Base-by-base conservation (phyloP, 306 rosid genomes). In the Citrullus mucosospermus region DNA sequence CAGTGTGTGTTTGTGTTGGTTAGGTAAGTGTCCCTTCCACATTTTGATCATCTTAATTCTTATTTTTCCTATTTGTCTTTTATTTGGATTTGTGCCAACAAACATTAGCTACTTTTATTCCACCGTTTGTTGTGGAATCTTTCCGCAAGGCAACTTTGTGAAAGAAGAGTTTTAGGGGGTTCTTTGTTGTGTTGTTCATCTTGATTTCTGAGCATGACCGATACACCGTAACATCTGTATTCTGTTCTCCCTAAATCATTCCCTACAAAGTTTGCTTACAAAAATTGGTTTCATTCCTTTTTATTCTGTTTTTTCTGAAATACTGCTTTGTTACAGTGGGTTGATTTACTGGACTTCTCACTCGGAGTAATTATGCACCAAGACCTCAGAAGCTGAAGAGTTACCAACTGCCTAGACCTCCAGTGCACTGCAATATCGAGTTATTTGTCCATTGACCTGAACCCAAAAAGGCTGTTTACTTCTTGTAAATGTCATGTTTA, bases 331-430 rank as follows among this genome's bases (percentile, higher is more conserved):
- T 3, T 88, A 77, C 90, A 92, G 99, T 80, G 99, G 99, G 82
- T 91, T 95, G 79, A 73, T 91, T 79, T 92, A 95, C 86, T 95
- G 99, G 99, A 92, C 99, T 81, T 74, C 87, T 82, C 99, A 95
- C 85, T 88, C 97, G 22, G 97, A 92, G 87, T 95, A 86, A 81
- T 58, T 53, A 48, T 38, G 41, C 66, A 81, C 34, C 30, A 74
- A 62, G 39, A 74, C 67, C n/a, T 80, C 57, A 81, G 77, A 81
- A 81, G 75, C 69, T 85, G 79, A 59, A 78, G 74, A 77, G 58
- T 72, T 28, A 50, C 77, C 77, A 78, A 59, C 80, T 43, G 58
- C n/a, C 5, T 25, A 25, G 39, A 15, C 18, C 48, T 68, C 10
- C 18, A 65, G 34, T 58, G 48, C 11, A 62, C n/a, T 63, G 22